Evolutionary conservation across 2,329 filamentous ascomycete species (phyloP), one percentile per base, ranked within the genome.

Genomic region (Phialemoniopsis sp.): DNA sequence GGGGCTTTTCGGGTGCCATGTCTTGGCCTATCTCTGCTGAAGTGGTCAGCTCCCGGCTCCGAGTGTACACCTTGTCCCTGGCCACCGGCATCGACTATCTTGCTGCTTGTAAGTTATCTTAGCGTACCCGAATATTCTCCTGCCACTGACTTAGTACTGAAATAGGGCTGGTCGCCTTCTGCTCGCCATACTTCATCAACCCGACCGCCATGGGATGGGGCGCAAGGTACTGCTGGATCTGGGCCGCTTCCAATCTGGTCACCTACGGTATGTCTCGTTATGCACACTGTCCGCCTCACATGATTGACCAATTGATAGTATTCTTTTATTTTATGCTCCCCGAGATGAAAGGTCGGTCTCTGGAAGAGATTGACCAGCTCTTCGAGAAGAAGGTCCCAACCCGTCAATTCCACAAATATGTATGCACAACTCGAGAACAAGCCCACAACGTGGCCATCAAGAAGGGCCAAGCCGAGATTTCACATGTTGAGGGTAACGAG

Each of bases 1-100:
- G 41, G 18, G 42, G 45, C 31, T 48, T 46, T 34, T 43, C 49
- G n/a, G 52, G 48, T 1, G 51, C 58, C 7, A 49, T 58, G 30
- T 55, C 53, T 39, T 63, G 52, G 45, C 50, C 53, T 7, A 50
- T 63, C 30, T 52, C 55, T 31, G 53, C 54, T 8, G 59, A 64
- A 39, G 55, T 54, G 13, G 50, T 55, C 5, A 57, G 52, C 19
- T 57, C 55, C 1, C 50, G 54, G 31, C 43, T 62, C 19, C 53
- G 60, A 32, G 44, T 55, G 15, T 35, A 44, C 16, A 49, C 48
- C 13, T 40, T 51, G 32, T 49, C 45, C 33, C 46, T 49, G 34
- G 48, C 43, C n/a, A 49, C 43, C 2, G 46, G 41, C n/a, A 40
- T 49, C 13, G 46, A 51, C 29, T 47, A 47, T 32, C 14, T 46